Evolutionary conservation across 768 basidiomycete species (phyloP), one percentile per base, ranked within the genome.

Genomic region (Hydnomerulius pinastri): DNA sequence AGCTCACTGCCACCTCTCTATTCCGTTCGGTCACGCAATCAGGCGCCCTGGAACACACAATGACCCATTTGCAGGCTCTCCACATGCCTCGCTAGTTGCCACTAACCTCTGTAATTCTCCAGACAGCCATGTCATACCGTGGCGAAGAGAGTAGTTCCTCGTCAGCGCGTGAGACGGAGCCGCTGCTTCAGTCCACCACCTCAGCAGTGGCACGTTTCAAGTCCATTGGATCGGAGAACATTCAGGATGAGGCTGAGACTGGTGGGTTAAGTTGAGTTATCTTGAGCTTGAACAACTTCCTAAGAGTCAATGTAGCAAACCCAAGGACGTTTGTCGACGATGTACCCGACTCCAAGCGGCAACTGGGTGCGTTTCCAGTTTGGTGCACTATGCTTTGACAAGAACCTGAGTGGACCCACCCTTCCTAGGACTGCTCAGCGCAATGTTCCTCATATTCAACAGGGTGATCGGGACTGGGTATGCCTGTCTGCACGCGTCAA

Each of bases 401-500:
- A 44, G 43, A 21, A 25, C 21, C 3, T 9, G 29, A 9, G 17
- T 25, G 43, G 3, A 59, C 42, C 36, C 10, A 1, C 1, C 2
- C 12, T 48, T 27, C 36, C 50, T 24, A 64, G 62, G 62, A 10
- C 35, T 64, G 17, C 43, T 77, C 38, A 85, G 81, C 51, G 80
- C 83, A 4, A 66, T 80, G 2, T 83, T 80, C 55, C 77, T 90
- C 36, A 83, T 90, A 30, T 87, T 88, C 72, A 90, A 90, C 60
- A 78, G 83, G 24, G 76, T 87, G n/a, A 84, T 88, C 25, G 86
- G 87, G 17, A 82, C 85, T 17, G 86, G 87, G 87, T 84, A 50
- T 25, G 70, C 37, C 25, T n/a, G 15, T 13, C 20, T 33, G 2
- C 4, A 6, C 18, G 41, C 18, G 2, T 21, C n/a, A n/a, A n/a